Evolutionary conservation across 2,329 filamentous ascomycete species (phyloP), one percentile per base, ranked within the genome.

Genomic region (Arthroderma sp.): DNA sequence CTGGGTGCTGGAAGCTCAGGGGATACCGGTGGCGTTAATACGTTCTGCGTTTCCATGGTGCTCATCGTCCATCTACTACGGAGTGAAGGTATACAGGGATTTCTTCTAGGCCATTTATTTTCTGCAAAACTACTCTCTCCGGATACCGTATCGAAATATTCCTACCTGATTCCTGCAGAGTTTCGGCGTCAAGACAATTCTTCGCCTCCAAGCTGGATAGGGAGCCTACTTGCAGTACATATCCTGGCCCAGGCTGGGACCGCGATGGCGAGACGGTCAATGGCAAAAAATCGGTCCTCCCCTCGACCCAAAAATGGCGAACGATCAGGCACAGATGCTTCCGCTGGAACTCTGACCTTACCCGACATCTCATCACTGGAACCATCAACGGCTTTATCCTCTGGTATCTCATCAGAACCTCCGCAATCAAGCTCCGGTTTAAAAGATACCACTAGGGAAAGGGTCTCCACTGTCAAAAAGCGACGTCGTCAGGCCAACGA

Each of bases 401-500:
- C 73, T 44, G 68, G 68, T 57, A 61, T 70, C 13, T 70, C 68
- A 15, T 64, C 69, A 11, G 74, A 77, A 61, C 74, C 55, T 5
- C 28, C 73, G 67, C 71, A 80, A 68, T 21, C 54, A 23, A 41
- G 57, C 38, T 76, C 79, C 25, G 73, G 75, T 56, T 64, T 74
- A 57, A 77, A 78, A 65, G 77, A 80, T 56, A 33, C 44, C 11
- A 74, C 71, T 67, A 82, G 76, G 71, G 79, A 79, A 70, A 82
- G 74, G 72, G 68, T 81, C 74, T 76, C 83, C 68, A 75, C 73
- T 63, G 82, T 80, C 62, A 94, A 93, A 74, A 93, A 89, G 75
- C 86, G 88, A 74, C 83, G 87, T 74, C 91, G 93, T 74, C 89
- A 95, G 73, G 91, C 88, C 68, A 90, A 89, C 59, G 88, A 93